Base-by-base conservation (phyloP, 768 basidiomycete genomes). In the Mycena vulgaris region DNA sequence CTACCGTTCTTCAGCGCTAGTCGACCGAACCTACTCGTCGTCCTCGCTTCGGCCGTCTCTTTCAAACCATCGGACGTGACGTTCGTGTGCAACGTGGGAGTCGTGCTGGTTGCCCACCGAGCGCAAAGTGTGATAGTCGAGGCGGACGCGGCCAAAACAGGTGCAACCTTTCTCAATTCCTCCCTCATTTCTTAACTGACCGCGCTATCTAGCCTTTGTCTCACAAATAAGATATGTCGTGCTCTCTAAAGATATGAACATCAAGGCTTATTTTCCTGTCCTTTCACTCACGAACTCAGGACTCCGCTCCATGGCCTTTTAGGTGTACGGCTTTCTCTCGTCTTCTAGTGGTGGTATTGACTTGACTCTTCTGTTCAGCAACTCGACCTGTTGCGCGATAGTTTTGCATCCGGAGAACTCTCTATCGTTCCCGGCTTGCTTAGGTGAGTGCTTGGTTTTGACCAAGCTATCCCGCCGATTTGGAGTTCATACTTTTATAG, bases 231-330 rank as follows among this genome's bases (percentile, higher is more conserved):
- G 69, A 70, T 70, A 42, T 23, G 68, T 65, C 47, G 11, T 55
- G 5, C 40, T 28, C 30, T 48, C 37, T 42, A 5, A 48, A 17
- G n/a, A 23, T 21, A 28, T 23, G 30, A 47, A 16, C 14, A 42
- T 35, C 3, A 45, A 63, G 23, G 19, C 57, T 66, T 13, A 59
- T 19, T 35, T 37, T 56, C 45, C 11, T 16, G 52, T 3, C 42
- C 31, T 42, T 33, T 40, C 52, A 71, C 61, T 62, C 70, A 71
- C 40, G 70, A 71, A 49, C 55, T 71, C 19, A 49, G 65, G 40
- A 71, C 70, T 1, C 70, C 70, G 10, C 30, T 71, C 14, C 70
- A 71, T n/a, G 70, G 70, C 0, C 55, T 71, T 45, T 19, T 71
- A 13, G 70, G 70, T 4, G 69, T 70, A 61, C 19, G 69, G 16